These are phyloP conservation scores for Candida nanaspora DNA, from an alignment of 805 yeast species.

Conservation along the genomic window DNA sequence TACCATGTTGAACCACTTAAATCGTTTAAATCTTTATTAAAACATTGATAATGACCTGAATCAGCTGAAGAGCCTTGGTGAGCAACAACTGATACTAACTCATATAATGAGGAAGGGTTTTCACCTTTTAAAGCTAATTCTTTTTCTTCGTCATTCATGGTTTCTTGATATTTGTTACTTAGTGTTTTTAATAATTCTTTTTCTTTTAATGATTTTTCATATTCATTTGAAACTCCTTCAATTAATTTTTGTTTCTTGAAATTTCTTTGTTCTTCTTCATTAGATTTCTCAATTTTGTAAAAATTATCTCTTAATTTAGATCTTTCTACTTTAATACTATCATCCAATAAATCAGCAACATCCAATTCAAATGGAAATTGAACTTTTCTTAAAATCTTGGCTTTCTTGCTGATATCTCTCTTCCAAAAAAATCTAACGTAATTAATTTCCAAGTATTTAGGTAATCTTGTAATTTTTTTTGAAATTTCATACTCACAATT, in stretches of 20 bases:
- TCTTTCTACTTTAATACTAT: constrained; percentile 60
- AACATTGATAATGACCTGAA: constrained; percentile 95
- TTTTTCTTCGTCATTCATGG: constrained; percentile 38
- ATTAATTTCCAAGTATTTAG: constrained; percentile 82
- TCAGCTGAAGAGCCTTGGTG: constrained; percentile 96
- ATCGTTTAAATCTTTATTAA: constrained; percentile 64
- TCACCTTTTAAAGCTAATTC: constrained; percentile 43
- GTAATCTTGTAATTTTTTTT: constrained; percentile 64
- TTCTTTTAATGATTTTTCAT: constrained; percentile 39
- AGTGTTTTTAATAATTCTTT: constrained; percentile 43
- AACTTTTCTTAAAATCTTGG: constrained; percentile 90
- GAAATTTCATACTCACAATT: constrained; percentile 64
- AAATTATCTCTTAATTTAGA: constrained; percentile 69
- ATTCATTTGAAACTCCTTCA: constrained; percentile 8
- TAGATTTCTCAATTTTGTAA: constrained; percentile 67
- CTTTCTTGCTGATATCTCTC: constrained; percentile 81
- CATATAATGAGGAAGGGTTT: constrained; percentile 84
- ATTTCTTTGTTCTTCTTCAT: constrained; percentile 64
- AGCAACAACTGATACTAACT: constrained; percentile 74
- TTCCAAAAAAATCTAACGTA: constrained; percentile 96
- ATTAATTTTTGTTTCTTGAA: constrained; percentile 52
- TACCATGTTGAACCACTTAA: constrained; percentile 76
- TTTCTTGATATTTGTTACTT: constrained; percentile 40
- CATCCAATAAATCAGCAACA: constrained; percentile 77
- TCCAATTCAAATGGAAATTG: constrained; percentile 93